These are phyloP conservation scores for Phytopythium sindhum DNA, from an alignment of 352 stramenopile species.

Conservation along the genomic window DNA sequence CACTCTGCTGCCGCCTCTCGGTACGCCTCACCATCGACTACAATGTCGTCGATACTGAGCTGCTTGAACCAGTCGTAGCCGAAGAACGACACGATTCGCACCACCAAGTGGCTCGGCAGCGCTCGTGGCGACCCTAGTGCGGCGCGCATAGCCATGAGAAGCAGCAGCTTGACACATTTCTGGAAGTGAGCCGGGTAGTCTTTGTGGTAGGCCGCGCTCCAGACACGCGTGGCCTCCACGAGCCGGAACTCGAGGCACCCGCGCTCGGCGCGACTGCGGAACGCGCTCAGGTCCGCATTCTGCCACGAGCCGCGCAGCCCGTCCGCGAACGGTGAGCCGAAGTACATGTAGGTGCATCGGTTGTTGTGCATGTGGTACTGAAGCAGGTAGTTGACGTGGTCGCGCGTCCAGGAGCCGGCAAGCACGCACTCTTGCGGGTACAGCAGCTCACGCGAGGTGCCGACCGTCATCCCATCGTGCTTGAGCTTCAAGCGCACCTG, in stretches of 20 bases:
- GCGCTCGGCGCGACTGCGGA: conserved; percentile 27
- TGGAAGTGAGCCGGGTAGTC: conserved; percentile 36
- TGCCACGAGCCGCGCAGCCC: conserved; percentile 50
- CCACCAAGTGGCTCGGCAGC: conserved; percentile 39
- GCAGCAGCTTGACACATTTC: conserved; percentile 32
- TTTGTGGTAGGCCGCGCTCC: conserved; percentile 37
- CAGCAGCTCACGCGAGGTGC: conserved; percentile 45
- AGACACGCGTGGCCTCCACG: conserved; percentile 23
- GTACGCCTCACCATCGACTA: not conserved
- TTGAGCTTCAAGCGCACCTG: conserved; percentile 32
- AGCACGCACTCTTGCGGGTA: conserved; percentile 50
- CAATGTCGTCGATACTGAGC: not conserved
- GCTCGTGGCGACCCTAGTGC: not conserved
- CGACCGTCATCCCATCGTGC: conserved; percentile 34
- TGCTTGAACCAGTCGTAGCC: conserved; percentile 42
- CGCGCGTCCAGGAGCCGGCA: conserved; percentile 39
- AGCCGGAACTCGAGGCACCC: conserved; percentile 39
- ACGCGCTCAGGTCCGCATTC: conserved; percentile 30
- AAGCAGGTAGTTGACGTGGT: conserved; percentile 42
- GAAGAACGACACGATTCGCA: conserved; percentile 38
- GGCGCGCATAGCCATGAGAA: conserved; percentile 28
- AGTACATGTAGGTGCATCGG: conserved; percentile 54
- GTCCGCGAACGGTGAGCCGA: conserved; percentile 30
- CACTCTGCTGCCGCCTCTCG: not conserved
- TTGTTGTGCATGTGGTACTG: conserved; percentile 49